phyloP scores from a whole-genome alignment of 176 grass and related monocot genomes.

The Dactylis glomerata region DNA sequence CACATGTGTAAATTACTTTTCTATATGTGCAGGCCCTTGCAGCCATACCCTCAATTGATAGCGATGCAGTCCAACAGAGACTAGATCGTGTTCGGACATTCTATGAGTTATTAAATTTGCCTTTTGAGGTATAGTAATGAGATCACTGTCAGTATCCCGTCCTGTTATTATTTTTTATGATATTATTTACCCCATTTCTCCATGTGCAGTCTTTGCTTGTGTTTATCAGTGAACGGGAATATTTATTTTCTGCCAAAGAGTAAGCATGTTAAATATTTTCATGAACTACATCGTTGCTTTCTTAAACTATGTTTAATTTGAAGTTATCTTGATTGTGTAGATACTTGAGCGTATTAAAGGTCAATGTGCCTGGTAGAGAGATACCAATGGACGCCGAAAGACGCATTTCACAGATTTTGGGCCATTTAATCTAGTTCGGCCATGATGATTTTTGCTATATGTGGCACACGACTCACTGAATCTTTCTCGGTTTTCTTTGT shows the following conservation, averaged over 20 bases:
- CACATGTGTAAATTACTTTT: slow-evolving; percentile 5
- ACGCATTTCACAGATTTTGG: slow-evolving; percentile 59
- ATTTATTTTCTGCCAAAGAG: slow-evolving; percentile 82
- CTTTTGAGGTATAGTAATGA: slow-evolving; percentile 59
- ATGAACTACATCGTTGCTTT: background rate
- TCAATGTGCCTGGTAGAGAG: slow-evolving; percentile 85
- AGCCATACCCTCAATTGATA: slow-evolving; percentile 85
- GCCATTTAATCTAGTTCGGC: slow-evolving; percentile 31
- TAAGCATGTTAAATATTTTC: slow-evolving; percentile 34
- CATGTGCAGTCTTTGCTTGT: slow-evolving; percentile 73
- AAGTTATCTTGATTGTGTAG: slow-evolving; percentile 29
- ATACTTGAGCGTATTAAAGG: slow-evolving; percentile 72
- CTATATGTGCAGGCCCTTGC: slow-evolving; percentile 77
- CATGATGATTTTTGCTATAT: slow-evolving; percentile 1
- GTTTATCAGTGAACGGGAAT: slow-evolving; percentile 78
- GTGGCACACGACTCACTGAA: background rate
- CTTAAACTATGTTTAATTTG: background rate
- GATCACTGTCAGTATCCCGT: background rate
- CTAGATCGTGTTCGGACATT: slow-evolving; percentile 81
- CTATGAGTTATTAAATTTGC: slow-evolving; percentile 87
- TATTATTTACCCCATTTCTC: slow-evolving; percentile 19
- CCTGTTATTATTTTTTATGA: slow-evolving; percentile 14
- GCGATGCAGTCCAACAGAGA: slow-evolving; percentile 80
- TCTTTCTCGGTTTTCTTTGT: slow-evolving; percentile 1
- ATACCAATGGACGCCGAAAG: slow-evolving; percentile 81